Conservation (phyloP, 805 yeast genomes). For the Candida xyloterini region DNA sequence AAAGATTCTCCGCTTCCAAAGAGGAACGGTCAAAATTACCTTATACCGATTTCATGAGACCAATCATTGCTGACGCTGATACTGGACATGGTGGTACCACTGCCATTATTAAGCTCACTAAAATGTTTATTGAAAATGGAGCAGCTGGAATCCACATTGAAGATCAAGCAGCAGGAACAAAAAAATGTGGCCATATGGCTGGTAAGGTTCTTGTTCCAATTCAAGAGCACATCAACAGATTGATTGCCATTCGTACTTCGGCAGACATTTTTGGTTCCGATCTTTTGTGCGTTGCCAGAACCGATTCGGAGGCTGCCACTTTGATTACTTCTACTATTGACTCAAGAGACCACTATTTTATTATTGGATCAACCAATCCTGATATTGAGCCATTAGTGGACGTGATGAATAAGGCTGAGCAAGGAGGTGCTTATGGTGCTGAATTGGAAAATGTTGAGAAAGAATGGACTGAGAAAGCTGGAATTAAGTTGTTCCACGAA, state of each 20-base stretch:
- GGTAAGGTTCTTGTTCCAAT: slow-evolving; percentile 97
- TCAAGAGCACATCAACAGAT: slow-evolving; percentile 93
- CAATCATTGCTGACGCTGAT: slow-evolving; percentile 96
- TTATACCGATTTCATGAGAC: slow-evolving; percentile 84
- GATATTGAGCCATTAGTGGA: slow-evolving; percentile 69
- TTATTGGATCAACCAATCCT: slow-evolving; percentile 89
- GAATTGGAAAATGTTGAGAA: slow-evolving; percentile 70
- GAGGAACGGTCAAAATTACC: slow-evolving; percentile 68
- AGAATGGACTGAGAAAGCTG: slow-evolving; percentile 80
- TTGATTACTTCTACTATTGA: slow-evolving; percentile 91
- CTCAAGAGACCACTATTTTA: slow-evolving; percentile 88
- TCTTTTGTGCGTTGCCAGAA: slow-evolving; percentile 86
- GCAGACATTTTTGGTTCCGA: slow-evolving; percentile 92
- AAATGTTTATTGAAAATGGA: slow-evolving; percentile 94
- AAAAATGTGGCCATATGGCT: slow-evolving; percentile 99
- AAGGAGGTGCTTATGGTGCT: slow-evolving; percentile 66
- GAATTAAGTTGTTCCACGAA: slow-evolving; percentile 83
- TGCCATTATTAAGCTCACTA: slow-evolving; percentile 91
- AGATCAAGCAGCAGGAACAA: slow-evolving; percentile 98
- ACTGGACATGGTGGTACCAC: slow-evolving; percentile 99
- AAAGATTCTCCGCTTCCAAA: slow-evolving; percentile 58
- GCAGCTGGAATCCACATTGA: slow-evolving; percentile 99
- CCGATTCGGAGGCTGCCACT: slow-evolving; percentile 98
- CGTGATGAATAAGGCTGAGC: slow-evolving; percentile 79
- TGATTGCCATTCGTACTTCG: slow-evolving; percentile 89